Base-by-base conservation (phyloP, 2,329 filamentous ascomycete species). In the Alternaria burnsii region DNA sequence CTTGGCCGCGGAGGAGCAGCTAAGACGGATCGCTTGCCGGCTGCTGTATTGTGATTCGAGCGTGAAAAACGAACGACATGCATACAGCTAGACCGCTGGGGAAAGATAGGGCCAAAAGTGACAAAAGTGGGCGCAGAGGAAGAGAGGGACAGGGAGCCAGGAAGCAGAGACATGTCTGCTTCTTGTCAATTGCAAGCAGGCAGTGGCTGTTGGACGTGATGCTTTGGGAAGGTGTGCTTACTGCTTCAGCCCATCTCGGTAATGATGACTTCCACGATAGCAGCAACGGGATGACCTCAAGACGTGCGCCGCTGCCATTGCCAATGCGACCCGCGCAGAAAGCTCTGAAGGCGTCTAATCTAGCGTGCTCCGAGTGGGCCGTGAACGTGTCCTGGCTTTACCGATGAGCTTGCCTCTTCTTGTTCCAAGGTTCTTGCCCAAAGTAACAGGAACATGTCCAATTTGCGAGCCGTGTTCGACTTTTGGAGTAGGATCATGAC, bases 1-100 rank as follows among this genome's bases (percentile, higher is more conserved):
- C 57, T 59, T 57, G 53, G 58, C 53, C 41, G 26, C 41, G 47
- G 46, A 60, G 46, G 41, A 57, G 24, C 58, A 60, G 58, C 58
- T 60, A 60, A 57, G 53, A 52, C 58, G 58, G 58, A 57, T 52
- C 34, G 43, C 41, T 41, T 52, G 58, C 58, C 58, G 58, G 58
- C 34, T 57, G 44, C 41, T 41, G 53, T 51, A 46, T 34, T 57
- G 47, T 60, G 58, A 48, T 60, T 57, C 47, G 53, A 36, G 58
- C 46, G 42, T 43, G 34, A 38, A 59, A 47, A 59, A 50, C 42
- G 30, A 50, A 55, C 24, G 36, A 26, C 51, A 34, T 24, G 47
- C 52, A 57, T 43, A 44, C 34, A 47, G 41, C 28, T 42, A 56
- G 58, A 8, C 16, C 28, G 56, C 20, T 40, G 41, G 28, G 28